Percentiles rank a stretch among this genome's conserved stretches.
These are phyloP conservation scores for Boehmeria nivea DNA, from an alignment of 306 rosid genomes.

Conservation along the genomic window DNA sequence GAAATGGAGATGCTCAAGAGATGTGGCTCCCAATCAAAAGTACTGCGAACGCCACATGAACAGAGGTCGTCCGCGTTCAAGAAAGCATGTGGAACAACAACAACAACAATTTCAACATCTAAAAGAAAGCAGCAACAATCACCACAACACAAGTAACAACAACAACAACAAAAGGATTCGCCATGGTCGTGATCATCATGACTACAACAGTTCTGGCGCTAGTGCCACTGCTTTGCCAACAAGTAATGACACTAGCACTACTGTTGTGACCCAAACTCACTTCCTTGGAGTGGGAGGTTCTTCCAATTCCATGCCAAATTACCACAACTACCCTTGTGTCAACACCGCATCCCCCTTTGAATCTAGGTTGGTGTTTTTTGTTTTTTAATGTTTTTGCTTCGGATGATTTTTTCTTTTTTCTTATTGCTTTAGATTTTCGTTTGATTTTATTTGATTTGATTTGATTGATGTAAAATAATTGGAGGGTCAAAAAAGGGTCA, in stretches of 20 bases:
- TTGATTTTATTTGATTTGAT: no score
- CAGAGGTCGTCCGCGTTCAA: constrained; percentile 97
- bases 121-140: no score
- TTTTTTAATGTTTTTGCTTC: constrained; percentile 11
- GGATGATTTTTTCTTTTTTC: background rate
- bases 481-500: no score
- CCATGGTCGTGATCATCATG: constrained; percentile 23
- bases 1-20: constrained; percentile 85
- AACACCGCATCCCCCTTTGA: no score
- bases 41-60: constrained; percentile 87
- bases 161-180: constrained; percentile 41
- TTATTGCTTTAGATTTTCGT: background rate
- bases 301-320: constrained; percentile 24
- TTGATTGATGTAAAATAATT: no score
- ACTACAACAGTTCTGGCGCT: background rate
- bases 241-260: no score
- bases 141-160: background rate
- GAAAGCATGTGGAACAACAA: constrained; percentile 81
- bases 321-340: no score
- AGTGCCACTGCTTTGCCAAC: no score
- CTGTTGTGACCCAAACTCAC: constrained; percentile 25
- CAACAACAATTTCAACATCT: background rate
- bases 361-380: background rate
- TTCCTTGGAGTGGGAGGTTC: constrained; percentile 31
- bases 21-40: constrained; percentile 66